These are phyloP conservation scores for Cryptococcus wingfieldii DNA, from an alignment of 1,284 basidiomycete species.

Conservation along the genomic window DNA sequence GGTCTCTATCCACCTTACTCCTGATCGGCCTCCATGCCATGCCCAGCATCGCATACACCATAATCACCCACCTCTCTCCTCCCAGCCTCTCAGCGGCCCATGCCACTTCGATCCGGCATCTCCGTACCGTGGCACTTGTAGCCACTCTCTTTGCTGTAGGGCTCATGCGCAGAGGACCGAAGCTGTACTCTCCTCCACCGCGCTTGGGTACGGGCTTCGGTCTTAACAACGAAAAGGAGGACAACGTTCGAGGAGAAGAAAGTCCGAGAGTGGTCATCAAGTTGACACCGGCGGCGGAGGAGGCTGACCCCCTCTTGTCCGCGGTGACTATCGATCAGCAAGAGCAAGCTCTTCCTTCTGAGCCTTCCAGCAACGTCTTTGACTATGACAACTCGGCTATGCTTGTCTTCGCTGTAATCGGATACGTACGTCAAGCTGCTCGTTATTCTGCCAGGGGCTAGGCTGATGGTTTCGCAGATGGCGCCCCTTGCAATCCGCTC, in stretches of 20 bases:
- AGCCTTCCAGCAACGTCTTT: slow-evolving; percentile 31
- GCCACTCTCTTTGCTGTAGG: slow-evolving; percentile 21
- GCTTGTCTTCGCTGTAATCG: slow-evolving; percentile 37
- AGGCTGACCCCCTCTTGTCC: background rate
- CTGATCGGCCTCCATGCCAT: slow-evolving; percentile 20
- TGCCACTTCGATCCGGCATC: slow-evolving; percentile 1
- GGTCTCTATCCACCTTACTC: slow-evolving; percentile 17
- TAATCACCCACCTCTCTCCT: slow-evolving; percentile 16
- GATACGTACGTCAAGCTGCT: slow-evolving; percentile 31
- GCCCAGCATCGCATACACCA: slow-evolving; percentile 31
- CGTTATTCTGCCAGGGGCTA: background rate
- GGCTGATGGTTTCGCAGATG: slow-evolving; percentile 15
- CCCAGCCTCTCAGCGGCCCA: slow-evolving; percentile 5
- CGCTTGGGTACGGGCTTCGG: slow-evolving; percentile 39
- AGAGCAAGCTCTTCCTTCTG: background rate
- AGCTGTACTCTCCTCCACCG: slow-evolving; percentile 28
- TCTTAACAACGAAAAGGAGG: slow-evolving; percentile 14
- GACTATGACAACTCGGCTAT: slow-evolving; percentile 42
- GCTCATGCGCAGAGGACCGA: slow-evolving; percentile 39
- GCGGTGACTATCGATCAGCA: slow-evolving; percentile 7
- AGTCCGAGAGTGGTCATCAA: slow-evolving; percentile 8
- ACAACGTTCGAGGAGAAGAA: background rate
- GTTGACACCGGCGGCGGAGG: slow-evolving; percentile 6
- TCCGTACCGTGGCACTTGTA: slow-evolving; percentile 8
- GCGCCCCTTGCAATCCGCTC: slow-evolving; percentile 26